phyloP scores from a whole-genome alignment of 495 filamentous ascomycete genomes.

The Saxophila tyrrhenica region DNA sequence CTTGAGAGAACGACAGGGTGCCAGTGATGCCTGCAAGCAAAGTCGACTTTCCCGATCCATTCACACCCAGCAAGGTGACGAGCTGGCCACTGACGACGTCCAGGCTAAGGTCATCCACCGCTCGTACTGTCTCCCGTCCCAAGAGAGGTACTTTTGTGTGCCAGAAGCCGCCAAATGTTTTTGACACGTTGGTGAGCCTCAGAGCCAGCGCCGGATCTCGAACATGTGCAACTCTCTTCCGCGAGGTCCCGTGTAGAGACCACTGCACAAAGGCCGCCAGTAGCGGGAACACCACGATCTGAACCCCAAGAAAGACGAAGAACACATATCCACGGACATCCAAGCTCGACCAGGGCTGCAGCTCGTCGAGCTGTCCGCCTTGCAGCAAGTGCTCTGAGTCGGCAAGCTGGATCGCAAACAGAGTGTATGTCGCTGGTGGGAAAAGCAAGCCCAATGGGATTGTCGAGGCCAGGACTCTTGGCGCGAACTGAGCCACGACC shows the following conservation, averaged over 20 bases:
- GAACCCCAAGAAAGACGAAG: slow-evolving; percentile 42
- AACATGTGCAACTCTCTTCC: slow-evolving; percentile 42
- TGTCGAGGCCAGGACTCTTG: slow-evolving; percentile 20
- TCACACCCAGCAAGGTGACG: slow-evolving; percentile 71
- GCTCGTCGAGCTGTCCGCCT: slow-evolving; percentile 19
- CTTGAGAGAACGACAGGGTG: slow-evolving; percentile 57
- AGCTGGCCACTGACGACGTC: slow-evolving; percentile 62
- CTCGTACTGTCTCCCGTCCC: slow-evolving; percentile 43
- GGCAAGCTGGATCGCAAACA: slow-evolving; percentile 30
- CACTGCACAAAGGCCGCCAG: slow-evolving; percentile 61
- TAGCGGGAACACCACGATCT: slow-evolving; percentile 63
- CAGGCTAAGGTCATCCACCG: slow-evolving; percentile 60
- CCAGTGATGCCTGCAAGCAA: slow-evolving; percentile 79
- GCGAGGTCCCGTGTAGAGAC: slow-evolving; percentile 60
- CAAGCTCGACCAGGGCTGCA: not conserved
- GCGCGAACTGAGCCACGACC: slow-evolving; percentile 31
- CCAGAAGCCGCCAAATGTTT: slow-evolving; percentile 27
- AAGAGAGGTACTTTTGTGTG: too few relatives aligned
- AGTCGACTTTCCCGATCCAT: slow-evolving; percentile 78
- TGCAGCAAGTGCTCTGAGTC: slow-evolving; percentile 20
- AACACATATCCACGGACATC: slow-evolving; percentile 16
- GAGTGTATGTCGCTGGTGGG: slow-evolving; percentile 30
- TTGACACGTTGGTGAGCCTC: slow-evolving; percentile 41
- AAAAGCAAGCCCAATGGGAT: slow-evolving; percentile 27
- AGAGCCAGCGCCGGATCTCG: slow-evolving; percentile 6